Conservation (phyloP, 176 grass and related monocot species). For the maize (Zea mays) region DNA sequence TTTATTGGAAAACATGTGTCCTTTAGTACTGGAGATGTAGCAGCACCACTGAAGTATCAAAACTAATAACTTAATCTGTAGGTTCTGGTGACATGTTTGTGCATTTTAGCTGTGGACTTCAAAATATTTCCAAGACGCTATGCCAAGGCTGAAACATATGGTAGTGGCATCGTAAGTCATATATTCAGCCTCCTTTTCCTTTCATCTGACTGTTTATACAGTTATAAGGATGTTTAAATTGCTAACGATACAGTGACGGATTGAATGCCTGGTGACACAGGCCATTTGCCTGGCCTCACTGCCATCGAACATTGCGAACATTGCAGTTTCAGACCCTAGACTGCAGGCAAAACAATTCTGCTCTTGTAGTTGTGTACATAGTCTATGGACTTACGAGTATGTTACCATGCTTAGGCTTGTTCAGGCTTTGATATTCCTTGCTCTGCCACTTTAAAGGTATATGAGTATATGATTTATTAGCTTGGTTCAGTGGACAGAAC, state of each 20-base stretch:
- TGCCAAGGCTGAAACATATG: slow-evolving; percentile 96
- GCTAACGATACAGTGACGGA: background rate
- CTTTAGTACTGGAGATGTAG: slow-evolving; percentile 22
- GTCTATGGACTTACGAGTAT: no score
- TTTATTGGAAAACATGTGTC: background rate
- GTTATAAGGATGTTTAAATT: slow-evolving; percentile 9
- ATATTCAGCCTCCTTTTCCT: background rate
- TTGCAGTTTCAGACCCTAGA: no score
- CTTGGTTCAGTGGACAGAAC: slow-evolving; percentile 10
- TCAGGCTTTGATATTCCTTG: no score
- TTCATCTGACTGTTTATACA: slow-evolving; percentile 1
- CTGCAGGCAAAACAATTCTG: no score
- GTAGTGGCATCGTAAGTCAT: slow-evolving; percentile 75
- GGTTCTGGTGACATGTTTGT: slow-evolving; percentile 93
- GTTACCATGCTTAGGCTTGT: no score
- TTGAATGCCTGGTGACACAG: no score
- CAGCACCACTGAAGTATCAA: background rate
- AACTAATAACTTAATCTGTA: slow-evolving; percentile 39
- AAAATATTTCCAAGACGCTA: slow-evolving; percentile 83
- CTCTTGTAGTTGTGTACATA: no score
- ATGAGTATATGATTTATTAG: slow-evolving; percentile 17
- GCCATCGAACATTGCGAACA: no score
- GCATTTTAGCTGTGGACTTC: slow-evolving; percentile 94
- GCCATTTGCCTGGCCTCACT: no score
- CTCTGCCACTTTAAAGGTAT: background rate